Percentiles rank a stretch among this genome's conserved stretches.
Conservation (phyloP, 345 rosid species). For the Conringia planisiliqua region DNA sequence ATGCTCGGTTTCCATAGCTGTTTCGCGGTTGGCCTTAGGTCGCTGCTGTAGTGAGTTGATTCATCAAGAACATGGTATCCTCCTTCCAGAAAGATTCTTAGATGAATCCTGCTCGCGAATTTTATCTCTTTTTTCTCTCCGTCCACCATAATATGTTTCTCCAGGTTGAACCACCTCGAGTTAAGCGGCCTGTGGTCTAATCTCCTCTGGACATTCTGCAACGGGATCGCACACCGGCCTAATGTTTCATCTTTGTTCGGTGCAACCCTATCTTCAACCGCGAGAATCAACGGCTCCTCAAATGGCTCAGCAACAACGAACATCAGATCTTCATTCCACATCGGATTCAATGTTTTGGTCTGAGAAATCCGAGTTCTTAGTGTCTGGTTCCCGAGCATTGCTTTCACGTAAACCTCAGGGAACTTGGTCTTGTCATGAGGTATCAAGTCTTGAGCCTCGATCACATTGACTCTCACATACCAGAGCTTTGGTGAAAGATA, state of each 20-base stretch:
- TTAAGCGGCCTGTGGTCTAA: conserved; percentile 74
- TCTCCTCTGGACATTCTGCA: conserved; percentile 70
- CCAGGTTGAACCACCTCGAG: conserved; percentile 76
- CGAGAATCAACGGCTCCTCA: conserved; percentile 72
- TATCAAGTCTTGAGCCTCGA: conserved; percentile 92
- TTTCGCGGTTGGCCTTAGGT: conserved; percentile 89
- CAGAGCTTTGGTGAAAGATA: conserved; percentile 92
- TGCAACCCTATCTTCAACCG: conserved; percentile 70
- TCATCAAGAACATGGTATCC: conserved; percentile 99
- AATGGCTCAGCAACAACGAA: conserved; percentile 93
- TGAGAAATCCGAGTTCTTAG: conserved; percentile 60
- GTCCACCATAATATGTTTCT: conserved; percentile 67
- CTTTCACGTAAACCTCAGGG: conserved; percentile 88
- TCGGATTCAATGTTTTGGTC: conserved; percentile 70
- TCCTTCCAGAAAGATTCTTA: conserved; percentile 82
- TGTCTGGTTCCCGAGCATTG: conserved; percentile 56
- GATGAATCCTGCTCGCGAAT: conserved; percentile 86
- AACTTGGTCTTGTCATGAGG: conserved; percentile 67
- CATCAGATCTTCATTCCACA: conserved; percentile 98
- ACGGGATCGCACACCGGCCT: conserved; percentile 57
- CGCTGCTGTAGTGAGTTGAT: conserved; percentile 94
- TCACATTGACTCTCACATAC: conserved; percentile 92
- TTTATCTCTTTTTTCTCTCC: conserved; percentile 79
- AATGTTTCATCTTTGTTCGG: conserved; percentile 72
- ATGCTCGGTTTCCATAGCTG: conserved; percentile 83